Evolutionary conservation across 2,329 filamentous ascomycete genomes (phyloP).

Genomic region (Cladosporium oxysporum): DNA sequence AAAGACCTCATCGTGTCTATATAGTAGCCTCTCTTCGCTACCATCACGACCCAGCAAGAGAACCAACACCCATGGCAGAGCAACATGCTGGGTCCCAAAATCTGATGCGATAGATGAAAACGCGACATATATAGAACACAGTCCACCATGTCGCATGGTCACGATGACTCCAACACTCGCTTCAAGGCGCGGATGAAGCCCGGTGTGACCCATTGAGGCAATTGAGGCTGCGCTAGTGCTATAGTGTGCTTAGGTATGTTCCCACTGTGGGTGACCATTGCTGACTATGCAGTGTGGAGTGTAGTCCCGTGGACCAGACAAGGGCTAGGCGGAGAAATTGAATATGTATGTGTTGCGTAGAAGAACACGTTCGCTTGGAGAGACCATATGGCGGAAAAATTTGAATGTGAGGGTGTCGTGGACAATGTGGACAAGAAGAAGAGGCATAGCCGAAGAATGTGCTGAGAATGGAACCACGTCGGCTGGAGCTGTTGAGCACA

Average conservation of each 20-base stretch:
- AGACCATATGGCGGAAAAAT: background rate
- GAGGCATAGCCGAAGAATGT: background rate
- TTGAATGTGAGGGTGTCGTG: background rate
- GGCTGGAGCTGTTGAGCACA: background rate
- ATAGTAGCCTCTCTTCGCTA: background rate
- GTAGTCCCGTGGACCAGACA: background rate
- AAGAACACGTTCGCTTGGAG: background rate
- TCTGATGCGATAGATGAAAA: background rate
- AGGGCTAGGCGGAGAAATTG: background rate
- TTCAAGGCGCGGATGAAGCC: background rate
- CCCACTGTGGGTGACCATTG: background rate
- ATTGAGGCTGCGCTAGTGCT: background rate
- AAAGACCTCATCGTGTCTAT: background rate
- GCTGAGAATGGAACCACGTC: background rate
- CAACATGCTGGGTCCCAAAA: background rate
- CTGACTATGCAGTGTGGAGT: background rate
- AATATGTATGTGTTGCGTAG: background rate
- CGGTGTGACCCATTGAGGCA: background rate
- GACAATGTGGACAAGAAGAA: background rate
- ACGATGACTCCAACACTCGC: background rate
- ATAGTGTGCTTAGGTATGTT: background rate
- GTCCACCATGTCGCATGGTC: background rate
- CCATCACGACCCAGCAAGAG: background rate
- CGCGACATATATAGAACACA: background rate
- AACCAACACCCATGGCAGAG: background rate